Evolutionary conservation across 1,284 basidiomycete species (phyloP).

Genomic region (Boletellus deceptivus): DNA sequence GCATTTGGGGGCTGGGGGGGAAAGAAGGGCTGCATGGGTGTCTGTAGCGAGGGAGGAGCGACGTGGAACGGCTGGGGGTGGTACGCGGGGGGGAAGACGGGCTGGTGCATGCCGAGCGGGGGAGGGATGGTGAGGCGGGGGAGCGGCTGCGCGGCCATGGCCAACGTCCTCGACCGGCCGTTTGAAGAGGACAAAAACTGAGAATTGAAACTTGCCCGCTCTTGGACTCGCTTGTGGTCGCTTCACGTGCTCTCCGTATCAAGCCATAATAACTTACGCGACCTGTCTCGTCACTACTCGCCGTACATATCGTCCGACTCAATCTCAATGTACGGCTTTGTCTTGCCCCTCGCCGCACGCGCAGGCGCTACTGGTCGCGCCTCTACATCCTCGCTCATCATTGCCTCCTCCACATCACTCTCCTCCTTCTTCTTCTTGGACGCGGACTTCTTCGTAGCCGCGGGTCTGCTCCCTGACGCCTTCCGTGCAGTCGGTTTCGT

Average conservation of each 20-base stretch:
- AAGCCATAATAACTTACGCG: neutral
- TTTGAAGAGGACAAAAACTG: neutral
- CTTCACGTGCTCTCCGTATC: conserved; percentile 1
- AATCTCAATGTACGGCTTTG: conserved; percentile 56
- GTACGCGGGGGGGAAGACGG: conserved; percentile 44
- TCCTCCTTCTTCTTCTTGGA: conserved; percentile 38
- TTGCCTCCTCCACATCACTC: conserved; percentile 33
- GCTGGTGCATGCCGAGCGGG: conserved; percentile 44
- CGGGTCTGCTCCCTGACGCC: conserved; percentile 48
- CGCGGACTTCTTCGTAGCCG: conserved; percentile 41
- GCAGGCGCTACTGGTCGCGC: conserved; percentile 24
- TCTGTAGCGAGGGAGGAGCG: conserved; percentile 50
- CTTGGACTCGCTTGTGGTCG: neutral
- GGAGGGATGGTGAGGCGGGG: conserved; percentile 48
- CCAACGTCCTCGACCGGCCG: neutral
- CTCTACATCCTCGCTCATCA: conserved; percentile 21
- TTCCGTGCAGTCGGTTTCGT: conserved; percentile 42
- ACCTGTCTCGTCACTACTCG: conserved; percentile 10
- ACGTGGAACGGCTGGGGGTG: conserved; percentile 55
- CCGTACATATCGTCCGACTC: conserved; percentile 35
- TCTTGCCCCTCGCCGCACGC: conserved; percentile 38
- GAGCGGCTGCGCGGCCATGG: neutral
- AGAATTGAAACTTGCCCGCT: neutral
- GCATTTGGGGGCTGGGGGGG: conserved; percentile 45
- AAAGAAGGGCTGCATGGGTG: conserved; percentile 69